Base-by-base conservation (phyloP, 441 rosid genomes). In the Euphorbia schlechtendalii region DNA sequence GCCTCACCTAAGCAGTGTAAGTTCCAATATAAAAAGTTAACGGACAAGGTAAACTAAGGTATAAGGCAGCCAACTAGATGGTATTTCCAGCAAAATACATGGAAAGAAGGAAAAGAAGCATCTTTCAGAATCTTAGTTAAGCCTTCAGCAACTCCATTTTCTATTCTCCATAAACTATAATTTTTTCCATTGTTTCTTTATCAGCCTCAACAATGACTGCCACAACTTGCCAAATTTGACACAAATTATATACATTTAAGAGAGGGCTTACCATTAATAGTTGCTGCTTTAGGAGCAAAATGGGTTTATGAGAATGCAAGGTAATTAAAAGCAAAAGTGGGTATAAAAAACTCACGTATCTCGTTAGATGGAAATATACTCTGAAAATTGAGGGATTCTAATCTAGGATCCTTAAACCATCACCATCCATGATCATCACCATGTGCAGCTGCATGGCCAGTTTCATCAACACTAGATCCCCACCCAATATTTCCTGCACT, bases 91-190 rank as follows among this genome's bases (percentile, higher is more conserved):
- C 8, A n/a, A n/a, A n/a, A n/a, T n/a, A n/a, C n/a, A n/a, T n/a
- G n/a, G n/a, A n/a, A n/a, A n/a, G n/a, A n/a, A 22, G 52, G 66
- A 21, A 55, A 56, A 58, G 67, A 64, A 15, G 71, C 52, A 89
- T 96, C 98, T 87, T 85, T 91, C 5, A 87, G 90, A 66, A 94
- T 91, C 75, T 94, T 96, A 22, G 81, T 73, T 59, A 96, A 85
- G 55, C 99, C 99, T 82, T 89, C 96, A 3, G 96, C 96, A 63
- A 94, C 87, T 34, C 98, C 99, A 34, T 80, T n/a, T n/a, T n/a
- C n/a, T n/a, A n/a, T n/a, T n/a, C n/a, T n/a, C n/a, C n/a, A n/a
- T n/a, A n/a, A n/a, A 79, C 79, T 87, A 91, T 66, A 89, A n/a
- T n/a, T n/a, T 57, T 73, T 98, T 86, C 96, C 89, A 82, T n/a